Evolutionary conservation across 352 stramenopile genomes (phyloP), one percentile per base, ranked within the genome.

Genomic region (Plasmopara halstedii): DNA sequence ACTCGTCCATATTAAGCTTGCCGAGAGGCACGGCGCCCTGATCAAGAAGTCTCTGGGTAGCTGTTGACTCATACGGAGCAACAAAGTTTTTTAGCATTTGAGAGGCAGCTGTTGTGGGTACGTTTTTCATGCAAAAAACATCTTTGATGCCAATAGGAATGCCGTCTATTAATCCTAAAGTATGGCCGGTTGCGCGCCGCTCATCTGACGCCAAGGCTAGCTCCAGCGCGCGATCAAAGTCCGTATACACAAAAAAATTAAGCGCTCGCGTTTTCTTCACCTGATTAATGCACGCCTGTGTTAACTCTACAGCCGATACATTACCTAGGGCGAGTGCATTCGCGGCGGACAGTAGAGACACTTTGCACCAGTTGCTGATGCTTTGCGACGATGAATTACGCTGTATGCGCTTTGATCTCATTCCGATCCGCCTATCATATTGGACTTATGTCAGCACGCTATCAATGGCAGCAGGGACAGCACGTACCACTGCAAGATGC

Each of bases 1-100:
- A 99, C 76, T 99, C 96, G 67, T 99, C 96, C 91, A 98, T 97
- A 63, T 98, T 98, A 21, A 97, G 96, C 53, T 96, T 97, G 26
- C 96, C 96, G 0, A 99, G 65, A 5, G 96, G 68, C 17, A 98
- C 74, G 6, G 92, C 94, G 11, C 96, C 96, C 42, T 82, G 67
- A 9, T 91, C 74, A 31, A 90, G 73, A 38, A 98, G 57, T 41
- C 92, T 73, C 29, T 68, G 54, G 4, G 91, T 92, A 7, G 73
- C 80, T 14, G 81, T 94, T 6, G 83, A 92, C 52, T 95, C 82
- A 49, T 97, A 97, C 5, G 83, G 85, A 22, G 95, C 70, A 15
- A 97, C 74, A 43, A 95, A 96, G 10, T 77, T 64, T 9, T 94
- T 67, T 0, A 98, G 61, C 29, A 98, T 96, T 53, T 83, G 85